phyloP scores from a whole-genome alignment of 306 rosid species.

The Acacia confusa region DNA sequence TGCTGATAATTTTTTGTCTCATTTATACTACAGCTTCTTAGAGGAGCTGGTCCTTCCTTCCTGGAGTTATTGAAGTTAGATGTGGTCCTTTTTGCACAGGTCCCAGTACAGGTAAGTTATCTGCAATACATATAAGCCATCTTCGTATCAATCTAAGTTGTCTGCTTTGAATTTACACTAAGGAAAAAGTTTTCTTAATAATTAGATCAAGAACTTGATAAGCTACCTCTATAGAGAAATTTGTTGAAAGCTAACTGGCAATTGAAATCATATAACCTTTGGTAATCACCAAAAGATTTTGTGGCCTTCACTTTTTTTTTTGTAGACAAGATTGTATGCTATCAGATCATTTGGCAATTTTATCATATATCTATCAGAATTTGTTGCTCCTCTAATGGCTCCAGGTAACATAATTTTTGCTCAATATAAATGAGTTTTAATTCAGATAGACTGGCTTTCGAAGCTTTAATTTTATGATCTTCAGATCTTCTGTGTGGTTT shows the following conservation, averaged over 20 bases:
- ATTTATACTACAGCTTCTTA: conserved; percentile 61
- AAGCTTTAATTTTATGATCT: neutral
- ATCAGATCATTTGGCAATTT: neutral
- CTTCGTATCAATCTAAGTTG: conserved; percentile 7
- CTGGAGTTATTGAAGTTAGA: conserved; percentile 77
- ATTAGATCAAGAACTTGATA: neutral
- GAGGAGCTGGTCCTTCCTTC: conserved; percentile 76
- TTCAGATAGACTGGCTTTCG: neutral
- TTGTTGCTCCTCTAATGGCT: neutral
- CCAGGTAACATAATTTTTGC: neutral
- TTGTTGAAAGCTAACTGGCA: neutral
- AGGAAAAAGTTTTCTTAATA: neutral
- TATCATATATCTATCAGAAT: neutral
- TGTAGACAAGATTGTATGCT: neutral
- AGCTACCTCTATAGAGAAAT: neutral
- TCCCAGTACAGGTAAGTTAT: conserved; percentile 73
- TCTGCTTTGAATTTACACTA: conserved; percentile 8
- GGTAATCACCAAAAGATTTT: neutral
- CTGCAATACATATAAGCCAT: conserved; percentile 15
- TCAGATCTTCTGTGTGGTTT: neutral
- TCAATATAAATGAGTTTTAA: neutral
- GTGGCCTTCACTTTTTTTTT: neutral
- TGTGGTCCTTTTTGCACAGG: conserved; percentile 51
- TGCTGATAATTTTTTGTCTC: conserved; percentile 28
- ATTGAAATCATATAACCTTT: neutral